phyloP scores from a whole-genome alignment of 2,329 filamentous ascomycete genomes.

The Diaporthe longicolla region DNA sequence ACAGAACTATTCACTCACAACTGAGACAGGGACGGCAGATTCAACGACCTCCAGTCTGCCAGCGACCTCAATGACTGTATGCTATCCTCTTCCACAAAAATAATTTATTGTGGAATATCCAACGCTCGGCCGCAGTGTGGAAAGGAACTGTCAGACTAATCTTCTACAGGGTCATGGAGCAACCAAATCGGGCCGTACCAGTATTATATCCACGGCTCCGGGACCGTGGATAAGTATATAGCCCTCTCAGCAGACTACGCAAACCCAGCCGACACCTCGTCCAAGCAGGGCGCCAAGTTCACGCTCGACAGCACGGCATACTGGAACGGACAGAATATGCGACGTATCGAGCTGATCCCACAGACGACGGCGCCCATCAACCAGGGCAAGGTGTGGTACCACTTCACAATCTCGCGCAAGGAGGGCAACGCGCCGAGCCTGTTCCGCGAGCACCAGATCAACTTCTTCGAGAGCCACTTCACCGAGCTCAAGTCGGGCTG shows the following conservation, averaged over 20 bases:
- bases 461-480: conserved; percentile 78
- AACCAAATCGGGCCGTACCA: conserved; percentile 81
- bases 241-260: conserved; percentile 72
- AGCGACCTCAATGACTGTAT: conserved; percentile 27
- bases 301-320: conserved; percentile 74
- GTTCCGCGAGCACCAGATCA: conserved; percentile 76
- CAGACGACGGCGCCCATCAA: conserved; percentile 77
- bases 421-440: conserved; percentile 72
- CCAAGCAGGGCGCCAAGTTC: conserved; percentile 76
- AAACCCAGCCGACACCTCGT: conserved; percentile 74
- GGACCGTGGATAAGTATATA: conserved; percentile 70
- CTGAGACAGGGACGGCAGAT: conserved; percentile 10
- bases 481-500: conserved; percentile 81
- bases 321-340: conserved; percentile 82
- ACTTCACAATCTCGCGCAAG: conserved; percentile 76
- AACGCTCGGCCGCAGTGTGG: not conserved
- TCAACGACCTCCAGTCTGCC: conserved; percentile 8
- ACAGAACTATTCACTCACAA: not conserved
- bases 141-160: not conserved
- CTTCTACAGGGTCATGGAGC: conserved; percentile 71
- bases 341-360: conserved; percentile 80
- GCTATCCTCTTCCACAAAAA: not conserved
- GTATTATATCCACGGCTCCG: conserved; percentile 81
- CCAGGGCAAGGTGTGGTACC: conserved; percentile 77
- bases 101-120: no score